Percentiles rank a stretch among this genome's conserved stretches.
These are phyloP conservation scores for Fusarium xyrophilum DNA, from an alignment of 2,329 filamentous ascomycete species.

Conservation along the genomic window DNA sequence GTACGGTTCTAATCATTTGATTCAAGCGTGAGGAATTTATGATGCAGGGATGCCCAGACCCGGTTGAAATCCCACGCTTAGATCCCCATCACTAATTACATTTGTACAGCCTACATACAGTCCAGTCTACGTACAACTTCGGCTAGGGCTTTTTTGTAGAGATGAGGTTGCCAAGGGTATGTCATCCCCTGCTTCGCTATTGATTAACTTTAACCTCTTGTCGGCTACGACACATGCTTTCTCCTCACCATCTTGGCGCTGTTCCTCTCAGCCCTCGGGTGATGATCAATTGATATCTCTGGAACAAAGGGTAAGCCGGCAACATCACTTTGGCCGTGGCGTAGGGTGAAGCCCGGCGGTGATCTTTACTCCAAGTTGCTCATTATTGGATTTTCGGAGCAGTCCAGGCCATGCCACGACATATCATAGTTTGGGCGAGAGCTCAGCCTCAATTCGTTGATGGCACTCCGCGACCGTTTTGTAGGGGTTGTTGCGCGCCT, in stretches of 20 bases:
- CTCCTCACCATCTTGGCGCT: background rate
- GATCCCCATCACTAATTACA: conserved; percentile 12
- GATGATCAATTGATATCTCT: background rate
- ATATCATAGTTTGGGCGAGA: conserved; percentile 4
- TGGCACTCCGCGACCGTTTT: background rate
- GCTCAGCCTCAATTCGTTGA: conserved; percentile 7
- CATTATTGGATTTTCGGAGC: background rate
- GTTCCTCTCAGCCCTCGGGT: background rate
- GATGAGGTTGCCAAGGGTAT: conserved; percentile 30
- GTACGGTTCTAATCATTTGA: conserved; percentile 1
- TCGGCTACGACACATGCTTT: conserved; percentile 9
- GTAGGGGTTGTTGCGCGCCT: background rate
- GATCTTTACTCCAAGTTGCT: conserved; percentile 16
- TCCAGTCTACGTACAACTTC: conserved; percentile 7
- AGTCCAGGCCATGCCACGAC: conserved; percentile 23
- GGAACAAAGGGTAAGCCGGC: background rate
- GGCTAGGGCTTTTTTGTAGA: conserved; percentile 9
- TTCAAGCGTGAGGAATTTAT: conserved; percentile 27
- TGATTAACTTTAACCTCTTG: conserved; percentile 19
- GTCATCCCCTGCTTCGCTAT: conserved; percentile 8
- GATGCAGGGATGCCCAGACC: conserved; percentile 27
- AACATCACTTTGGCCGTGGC: background rate
- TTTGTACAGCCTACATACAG: background rate
- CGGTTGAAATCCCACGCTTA: conserved; percentile 24
- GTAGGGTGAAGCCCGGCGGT: background rate